These are phyloP conservation scores for Colletotrichum ledebouriae DNA, from an alignment of 2,329 filamentous ascomycete genomes.

Conservation along the genomic window DNA sequence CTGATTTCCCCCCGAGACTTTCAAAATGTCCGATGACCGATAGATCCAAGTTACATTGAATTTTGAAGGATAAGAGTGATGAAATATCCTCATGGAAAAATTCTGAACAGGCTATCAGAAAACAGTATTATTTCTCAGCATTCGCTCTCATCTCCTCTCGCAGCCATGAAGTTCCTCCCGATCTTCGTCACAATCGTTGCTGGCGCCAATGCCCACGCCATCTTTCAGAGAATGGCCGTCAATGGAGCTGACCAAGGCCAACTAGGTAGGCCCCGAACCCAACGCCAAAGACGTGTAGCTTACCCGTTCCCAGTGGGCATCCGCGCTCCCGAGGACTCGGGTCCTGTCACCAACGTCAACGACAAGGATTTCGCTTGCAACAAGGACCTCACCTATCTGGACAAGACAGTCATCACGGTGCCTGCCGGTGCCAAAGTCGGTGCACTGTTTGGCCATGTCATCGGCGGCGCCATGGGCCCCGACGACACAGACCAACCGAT, in stretches of 20 bases:
- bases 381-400: conserved; percentile 51
- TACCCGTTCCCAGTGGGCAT: conserved; percentile 2
- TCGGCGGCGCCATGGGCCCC: conserved; percentile 58
- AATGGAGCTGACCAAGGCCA: conserved; percentile 23
- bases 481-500: conserved; percentile 62
- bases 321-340: conserved; percentile 10
- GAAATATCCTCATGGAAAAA: no score
- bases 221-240: conserved; percentile 21
- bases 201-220: conserved; percentile 56
- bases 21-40: no score
- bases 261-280: background rate
- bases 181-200: conserved; percentile 54
- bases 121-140: no score
- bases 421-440: conserved; percentile 62
- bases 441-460: conserved; percentile 63
- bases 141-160: background rate
- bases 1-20: no score
- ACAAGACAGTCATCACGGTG: conserved; percentile 56
- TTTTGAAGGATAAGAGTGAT: no score
- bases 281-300: no score
- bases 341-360: conserved; percentile 59
- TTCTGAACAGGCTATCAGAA: no score
- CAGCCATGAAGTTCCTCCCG: conserved; percentile 22
- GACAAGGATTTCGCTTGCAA: conserved; percentile 62
- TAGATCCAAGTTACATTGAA: no score